These are phyloP conservation scores for Alternaria ventricosa DNA, from an alignment of 2,329 filamentous ascomycete species.

Conservation along the genomic window DNA sequence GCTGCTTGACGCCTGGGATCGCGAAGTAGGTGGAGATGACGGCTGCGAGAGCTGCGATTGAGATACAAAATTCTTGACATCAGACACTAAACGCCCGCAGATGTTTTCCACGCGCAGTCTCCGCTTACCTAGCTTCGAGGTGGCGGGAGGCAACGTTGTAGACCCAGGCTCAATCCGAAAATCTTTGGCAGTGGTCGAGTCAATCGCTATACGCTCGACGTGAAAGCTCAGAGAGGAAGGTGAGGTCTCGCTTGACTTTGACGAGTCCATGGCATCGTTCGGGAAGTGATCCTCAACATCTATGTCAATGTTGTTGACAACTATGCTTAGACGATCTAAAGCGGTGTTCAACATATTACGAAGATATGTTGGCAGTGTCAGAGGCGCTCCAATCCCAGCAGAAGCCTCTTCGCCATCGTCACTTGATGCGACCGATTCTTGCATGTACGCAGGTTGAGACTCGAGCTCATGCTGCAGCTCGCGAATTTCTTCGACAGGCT, in stretches of 20 bases:
- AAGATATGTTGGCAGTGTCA: slow-evolving; percentile 74
- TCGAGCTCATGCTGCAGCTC: slow-evolving; percentile 73
- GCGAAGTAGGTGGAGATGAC: slow-evolving; percentile 62
- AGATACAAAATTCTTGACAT: slow-evolving; percentile 69
- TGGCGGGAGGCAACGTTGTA: slow-evolving; percentile 8
- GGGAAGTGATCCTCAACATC: slow-evolving; percentile 65
- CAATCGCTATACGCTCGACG: slow-evolving; percentile 69
- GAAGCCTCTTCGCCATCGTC: slow-evolving; percentile 67
- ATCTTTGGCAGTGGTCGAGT: slow-evolving; percentile 60
- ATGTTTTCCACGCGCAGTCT: slow-evolving; percentile 69
- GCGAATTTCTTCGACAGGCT: slow-evolving; percentile 69
- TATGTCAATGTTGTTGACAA: slow-evolving; percentile 69
- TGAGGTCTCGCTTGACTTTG: slow-evolving; percentile 55
- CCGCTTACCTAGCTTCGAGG: slow-evolving; percentile 68
- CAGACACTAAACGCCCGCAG: slow-evolving; percentile 69
- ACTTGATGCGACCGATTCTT: slow-evolving; percentile 64
- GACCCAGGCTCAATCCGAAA: slow-evolving; percentile 31
- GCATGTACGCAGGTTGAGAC: slow-evolving; percentile 67
- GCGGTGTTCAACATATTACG: slow-evolving; percentile 76
- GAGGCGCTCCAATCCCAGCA: slow-evolving; percentile 72
- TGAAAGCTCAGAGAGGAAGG: slow-evolving; percentile 70
- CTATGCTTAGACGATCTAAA: slow-evolving; percentile 72
- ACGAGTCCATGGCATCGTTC: slow-evolving; percentile 59
- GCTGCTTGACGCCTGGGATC: slow-evolving; percentile 48
- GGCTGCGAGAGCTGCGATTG: slow-evolving; percentile 65